A percentile compares a stretch with the other conserved stretches of the same genome.
Evolutionary conservation across 305 asterid species (phyloP).

Genomic region (Ilex paraguariensis): DNA sequence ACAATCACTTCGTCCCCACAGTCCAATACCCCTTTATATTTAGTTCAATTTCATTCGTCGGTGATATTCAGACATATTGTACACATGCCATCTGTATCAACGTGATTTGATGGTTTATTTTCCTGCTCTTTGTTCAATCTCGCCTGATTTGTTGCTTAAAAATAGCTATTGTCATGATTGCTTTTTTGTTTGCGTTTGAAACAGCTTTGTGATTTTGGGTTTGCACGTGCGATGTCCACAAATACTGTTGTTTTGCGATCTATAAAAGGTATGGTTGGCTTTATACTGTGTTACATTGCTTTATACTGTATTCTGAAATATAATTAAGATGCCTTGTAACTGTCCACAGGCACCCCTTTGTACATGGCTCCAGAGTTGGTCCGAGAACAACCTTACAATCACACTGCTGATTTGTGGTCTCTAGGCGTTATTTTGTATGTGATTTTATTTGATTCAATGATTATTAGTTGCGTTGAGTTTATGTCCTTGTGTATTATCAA

Average conservation of each 20-base stretch:
- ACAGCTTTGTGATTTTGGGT: slow-evolving; percentile 98
- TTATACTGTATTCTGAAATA: not conserved
- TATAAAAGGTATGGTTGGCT: slow-evolving; percentile 68
- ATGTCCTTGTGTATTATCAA: too few relatives aligned
- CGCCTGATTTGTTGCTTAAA: too few relatives aligned
- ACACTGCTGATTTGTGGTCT: slow-evolving; percentile 99
- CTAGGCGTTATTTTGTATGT: slow-evolving; percentile 98
- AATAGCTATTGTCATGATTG: too few relatives aligned
- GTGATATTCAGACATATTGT: too few relatives aligned
- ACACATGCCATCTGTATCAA: too few relatives aligned
- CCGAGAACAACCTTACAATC: slow-evolving; percentile 99
- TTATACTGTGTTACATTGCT: slow-evolving; percentile 5
- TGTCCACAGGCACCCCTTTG: slow-evolving; percentile 75
- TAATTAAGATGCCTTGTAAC: slow-evolving; percentile 3
- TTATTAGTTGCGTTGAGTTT: too few relatives aligned
- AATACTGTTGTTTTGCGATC: slow-evolving; percentile 97
- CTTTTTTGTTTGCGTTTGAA: slow-evolving; percentile 18
- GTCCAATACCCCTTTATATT: too few relatives aligned
- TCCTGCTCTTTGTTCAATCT: too few relatives aligned
- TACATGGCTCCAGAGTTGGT: slow-evolving; percentile 99
- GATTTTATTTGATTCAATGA: not conserved
- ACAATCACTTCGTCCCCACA: too few relatives aligned
- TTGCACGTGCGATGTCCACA: slow-evolving; percentile 99
- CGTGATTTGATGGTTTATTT: too few relatives aligned
- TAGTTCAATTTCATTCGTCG: too few relatives aligned